Conservation (phyloP, 2,329 filamentous ascomycete species). For the Magnaporthiopsis rhizophila region DNA sequence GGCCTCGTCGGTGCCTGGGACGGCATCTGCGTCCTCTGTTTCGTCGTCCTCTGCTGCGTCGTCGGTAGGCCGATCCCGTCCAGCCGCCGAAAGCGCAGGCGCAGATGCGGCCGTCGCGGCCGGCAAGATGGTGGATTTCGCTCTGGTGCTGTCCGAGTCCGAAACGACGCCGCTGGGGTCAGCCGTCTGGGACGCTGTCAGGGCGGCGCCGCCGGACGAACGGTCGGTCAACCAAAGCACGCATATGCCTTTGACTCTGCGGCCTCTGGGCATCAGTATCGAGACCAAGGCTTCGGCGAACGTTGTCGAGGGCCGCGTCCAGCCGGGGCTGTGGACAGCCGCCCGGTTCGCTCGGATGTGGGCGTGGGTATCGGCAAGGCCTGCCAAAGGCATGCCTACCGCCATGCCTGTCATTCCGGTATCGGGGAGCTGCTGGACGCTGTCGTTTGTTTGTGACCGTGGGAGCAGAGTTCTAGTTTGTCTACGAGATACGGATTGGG, state of each 20-base stretch:
- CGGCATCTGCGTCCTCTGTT: not conserved
- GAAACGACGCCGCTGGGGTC: not conserved
- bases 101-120: not conserved
- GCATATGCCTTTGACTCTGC: not conserved
- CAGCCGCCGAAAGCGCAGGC: not conserved
- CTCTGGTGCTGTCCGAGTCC: not conserved
- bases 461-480: not conserved
- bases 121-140: not conserved
- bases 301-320: not conserved
- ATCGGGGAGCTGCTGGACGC: not conserved
- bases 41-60: not conserved
- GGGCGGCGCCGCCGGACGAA: not conserved
- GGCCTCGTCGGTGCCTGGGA: not conserved
- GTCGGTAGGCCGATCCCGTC: not conserved
- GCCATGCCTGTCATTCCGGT: not conserved
- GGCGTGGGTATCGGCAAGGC: not conserved
- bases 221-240: constrained; percentile 1
- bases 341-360: constrained; percentile 1
- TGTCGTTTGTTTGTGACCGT: constrained; percentile 4
- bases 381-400: not conserved
- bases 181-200: not conserved
- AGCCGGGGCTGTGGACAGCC: not conserved
- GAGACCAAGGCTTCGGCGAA: not conserved
- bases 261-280: not conserved
- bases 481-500: not conserved